A percentile compares a stretch with the other conserved stretches of the same genome.
These are phyloP conservation scores for Colletotrichum scovillei DNA, from an alignment of 2,329 filamentous ascomycete species.

Conservation along the genomic window DNA sequence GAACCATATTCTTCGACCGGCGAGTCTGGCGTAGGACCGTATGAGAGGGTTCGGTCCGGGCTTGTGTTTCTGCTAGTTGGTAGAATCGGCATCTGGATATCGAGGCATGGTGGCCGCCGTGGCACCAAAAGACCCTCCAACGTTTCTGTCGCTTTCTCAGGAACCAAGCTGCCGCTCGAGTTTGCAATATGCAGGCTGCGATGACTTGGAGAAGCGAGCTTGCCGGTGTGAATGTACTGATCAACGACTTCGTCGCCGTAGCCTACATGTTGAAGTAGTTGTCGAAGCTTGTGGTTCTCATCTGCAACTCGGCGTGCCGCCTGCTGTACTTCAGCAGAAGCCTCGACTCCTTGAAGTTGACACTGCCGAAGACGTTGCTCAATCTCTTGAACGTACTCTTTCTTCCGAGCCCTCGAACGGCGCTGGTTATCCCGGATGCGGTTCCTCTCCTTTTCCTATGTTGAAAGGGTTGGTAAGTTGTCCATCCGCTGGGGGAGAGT, in stretches of 20 bases:
- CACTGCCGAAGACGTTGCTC: constrained; percentile 72
- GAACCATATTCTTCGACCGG: constrained; percentile 12
- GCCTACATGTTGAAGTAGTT: constrained; percentile 68
- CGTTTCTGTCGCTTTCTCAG: constrained; percentile 27
- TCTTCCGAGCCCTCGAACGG: constrained; percentile 78
- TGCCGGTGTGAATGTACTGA: constrained; percentile 46
- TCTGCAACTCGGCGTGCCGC: constrained; percentile 76
- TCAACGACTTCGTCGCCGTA: constrained; percentile 67
- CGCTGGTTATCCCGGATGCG: constrained; percentile 83
- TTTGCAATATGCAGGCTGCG: too few relatives aligned
- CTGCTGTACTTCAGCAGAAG: constrained; percentile 76
- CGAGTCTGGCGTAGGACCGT: constrained; percentile 9
- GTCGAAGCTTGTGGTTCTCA: constrained; percentile 74
- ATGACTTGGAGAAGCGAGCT: not conserved
- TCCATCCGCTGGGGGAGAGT: not conserved
- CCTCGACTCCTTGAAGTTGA: constrained; percentile 74
- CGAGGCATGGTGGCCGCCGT: constrained; percentile 45
- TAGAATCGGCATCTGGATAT: constrained; percentile 41
- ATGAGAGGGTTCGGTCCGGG: not conserved
- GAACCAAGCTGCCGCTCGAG: not conserved
- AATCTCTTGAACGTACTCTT: constrained; percentile 78
- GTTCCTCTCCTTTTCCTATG: constrained; percentile 33
- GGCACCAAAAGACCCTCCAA: constrained; percentile 52
- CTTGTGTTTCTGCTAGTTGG: not conserved
- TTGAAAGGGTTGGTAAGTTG: constrained; percentile 25